A percentile compares a stretch with the other conserved stretches of the same genome.
phyloP scores from a whole-genome alignment of 495 filamentous ascomycete species.

The Tuber umbilicatum region DNA sequence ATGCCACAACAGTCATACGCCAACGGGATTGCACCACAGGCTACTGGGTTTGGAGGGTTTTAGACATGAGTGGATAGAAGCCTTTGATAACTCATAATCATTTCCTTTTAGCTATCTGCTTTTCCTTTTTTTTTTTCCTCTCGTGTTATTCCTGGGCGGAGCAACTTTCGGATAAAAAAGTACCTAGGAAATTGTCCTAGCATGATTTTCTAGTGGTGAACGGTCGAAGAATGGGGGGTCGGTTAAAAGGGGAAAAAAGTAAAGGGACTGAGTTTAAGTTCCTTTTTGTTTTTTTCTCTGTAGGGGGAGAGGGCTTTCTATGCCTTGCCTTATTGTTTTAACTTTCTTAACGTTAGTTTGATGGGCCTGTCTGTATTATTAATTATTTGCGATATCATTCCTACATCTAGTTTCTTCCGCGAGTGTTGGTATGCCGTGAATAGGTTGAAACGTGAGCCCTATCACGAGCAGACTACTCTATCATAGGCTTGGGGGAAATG shows the following conservation, averaged over 20 bases:
- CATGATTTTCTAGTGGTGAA: conserved; percentile 1
- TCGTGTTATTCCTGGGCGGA: background rate
- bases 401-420: background rate
- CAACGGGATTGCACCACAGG: conserved; percentile 74
- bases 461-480: background rate
- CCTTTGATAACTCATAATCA: background rate
- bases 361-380: background rate
- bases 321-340: background rate
- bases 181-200: background rate
- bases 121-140: background rate
- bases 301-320: background rate
- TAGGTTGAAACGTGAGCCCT: background rate
- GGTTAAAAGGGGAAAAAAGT: background rate
- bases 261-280: background rate
- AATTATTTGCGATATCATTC: background rate
- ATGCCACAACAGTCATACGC: conserved; percentile 59
- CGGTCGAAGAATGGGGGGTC: background rate
- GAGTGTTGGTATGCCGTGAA: background rate
- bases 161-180: background rate
- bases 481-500: background rate
- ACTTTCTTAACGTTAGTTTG: background rate
- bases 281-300: conserved; percentile 1
- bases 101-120: background rate
- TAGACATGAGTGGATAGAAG: conserved; percentile 38
- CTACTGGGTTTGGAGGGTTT: conserved; percentile 65